Conservation (phyloP, 768 basidiomycete genomes). For the Nidula microcarpa region DNA sequence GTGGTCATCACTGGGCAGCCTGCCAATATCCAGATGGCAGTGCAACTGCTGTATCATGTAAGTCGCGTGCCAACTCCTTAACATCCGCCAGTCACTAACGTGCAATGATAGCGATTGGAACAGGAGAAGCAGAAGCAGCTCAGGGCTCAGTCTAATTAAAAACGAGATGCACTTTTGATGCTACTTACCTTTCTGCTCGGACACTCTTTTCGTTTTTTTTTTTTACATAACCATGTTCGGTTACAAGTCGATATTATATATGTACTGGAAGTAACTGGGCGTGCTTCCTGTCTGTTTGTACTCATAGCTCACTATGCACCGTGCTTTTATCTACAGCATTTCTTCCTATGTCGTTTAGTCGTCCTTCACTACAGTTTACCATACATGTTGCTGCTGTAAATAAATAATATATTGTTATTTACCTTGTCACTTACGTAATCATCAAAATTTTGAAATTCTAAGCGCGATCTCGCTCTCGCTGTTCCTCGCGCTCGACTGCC, state of each 20-base stretch:
- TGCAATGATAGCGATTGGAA: slow-evolving; percentile 61
- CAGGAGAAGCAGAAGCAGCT: slow-evolving; percentile 88
- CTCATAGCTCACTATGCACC: too few relatives aligned
- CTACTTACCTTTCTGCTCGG: too few relatives aligned
- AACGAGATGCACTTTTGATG: neutral
- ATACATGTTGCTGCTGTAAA: too few relatives aligned
- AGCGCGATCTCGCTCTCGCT: neutral
- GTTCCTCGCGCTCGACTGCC: neutral
- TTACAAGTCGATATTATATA: neutral
- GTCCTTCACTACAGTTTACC: too few relatives aligned
- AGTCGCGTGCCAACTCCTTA: slow-evolving; percentile 16
- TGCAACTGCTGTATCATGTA: slow-evolving; percentile 86
- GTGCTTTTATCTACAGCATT: too few relatives aligned
- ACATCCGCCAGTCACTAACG: slow-evolving; percentile 1
- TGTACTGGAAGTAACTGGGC: neutral
- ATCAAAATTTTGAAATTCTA: neutral
- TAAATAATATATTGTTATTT: too few relatives aligned
- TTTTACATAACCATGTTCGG: too few relatives aligned
- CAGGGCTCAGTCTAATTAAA: slow-evolving; percentile 24
- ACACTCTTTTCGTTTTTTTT: too few relatives aligned
- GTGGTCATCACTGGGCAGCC: slow-evolving; percentile 98
- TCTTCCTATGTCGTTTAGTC: too few relatives aligned
- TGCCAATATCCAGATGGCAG: slow-evolving; percentile 93
- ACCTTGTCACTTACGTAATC: neutral
- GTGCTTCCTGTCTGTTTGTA: too few relatives aligned